A percentile compares a stretch with the other conserved stretches of the same genome.
Conservation (phyloP, 1,284 basidiomycete genomes). For the Microbotryomycetes sp. region DNA sequence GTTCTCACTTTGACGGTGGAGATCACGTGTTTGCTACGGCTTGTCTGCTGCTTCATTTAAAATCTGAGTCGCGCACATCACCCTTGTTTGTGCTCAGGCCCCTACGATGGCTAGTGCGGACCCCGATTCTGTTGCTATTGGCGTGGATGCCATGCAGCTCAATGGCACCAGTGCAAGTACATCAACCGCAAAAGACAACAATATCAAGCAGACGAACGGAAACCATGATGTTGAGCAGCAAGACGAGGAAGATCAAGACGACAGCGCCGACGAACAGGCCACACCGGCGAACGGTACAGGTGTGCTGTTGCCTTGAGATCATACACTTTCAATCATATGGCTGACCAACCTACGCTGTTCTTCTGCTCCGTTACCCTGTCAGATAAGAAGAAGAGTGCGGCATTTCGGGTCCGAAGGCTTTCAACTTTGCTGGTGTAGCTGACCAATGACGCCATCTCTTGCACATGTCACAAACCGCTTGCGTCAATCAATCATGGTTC, state of each 20-base stretch:
- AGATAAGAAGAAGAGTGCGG: slow-evolving; percentile 35
- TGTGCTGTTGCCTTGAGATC: not conserved
- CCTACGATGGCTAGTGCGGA: not conserved
- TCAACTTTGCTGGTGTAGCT: not conserved
- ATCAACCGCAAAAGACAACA: too few species aligned
- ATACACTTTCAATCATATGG: not conserved
- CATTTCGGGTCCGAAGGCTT: not conserved
- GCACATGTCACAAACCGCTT: too few species aligned
- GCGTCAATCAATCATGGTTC: too few species aligned
- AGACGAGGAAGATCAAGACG: not conserved
- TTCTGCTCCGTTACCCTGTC: not conserved
- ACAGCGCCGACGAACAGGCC: slow-evolving; percentile 3
- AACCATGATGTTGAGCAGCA: not conserved
- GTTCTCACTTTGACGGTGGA: too few species aligned
- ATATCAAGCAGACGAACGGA: not conserved
- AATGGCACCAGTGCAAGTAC: not conserved
- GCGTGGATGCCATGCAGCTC: slow-evolving; percentile 3
- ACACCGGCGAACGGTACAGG: not conserved
- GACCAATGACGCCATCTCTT: too few species aligned
- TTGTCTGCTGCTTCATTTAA: too few species aligned
- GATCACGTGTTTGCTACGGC: too few species aligned
- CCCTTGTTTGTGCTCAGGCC: not conserved
- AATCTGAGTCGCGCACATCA: too few species aligned
- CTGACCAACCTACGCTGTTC: not conserved
- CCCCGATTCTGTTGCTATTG: not conserved